phyloP scores from a whole-genome alignment of 345 rosid genomes.

The Lagerstroemia speciosa region DNA sequence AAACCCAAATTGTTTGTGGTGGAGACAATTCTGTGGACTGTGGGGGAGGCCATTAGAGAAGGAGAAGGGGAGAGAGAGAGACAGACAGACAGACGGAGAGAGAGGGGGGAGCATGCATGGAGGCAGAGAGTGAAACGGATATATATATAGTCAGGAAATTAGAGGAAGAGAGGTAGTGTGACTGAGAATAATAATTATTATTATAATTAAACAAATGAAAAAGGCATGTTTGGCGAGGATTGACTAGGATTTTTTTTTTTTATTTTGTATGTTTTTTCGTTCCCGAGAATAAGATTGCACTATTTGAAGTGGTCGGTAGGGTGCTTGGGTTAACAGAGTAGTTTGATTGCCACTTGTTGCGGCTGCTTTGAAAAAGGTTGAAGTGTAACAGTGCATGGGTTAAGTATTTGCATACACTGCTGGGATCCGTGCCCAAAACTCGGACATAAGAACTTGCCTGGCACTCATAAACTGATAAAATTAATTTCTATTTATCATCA shows the following conservation, averaged over 20 bases:
- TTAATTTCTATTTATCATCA: too few relatives aligned
- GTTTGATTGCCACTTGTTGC: not conserved
- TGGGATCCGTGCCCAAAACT: too few relatives aligned
- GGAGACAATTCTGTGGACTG: not conserved
- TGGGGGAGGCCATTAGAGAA: not conserved
- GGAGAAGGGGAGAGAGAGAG: not conserved
- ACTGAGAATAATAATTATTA: not conserved
- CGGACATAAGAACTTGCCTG: too few relatives aligned
- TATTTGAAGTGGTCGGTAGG: constrained; percentile 6
- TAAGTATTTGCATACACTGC: not conserved
- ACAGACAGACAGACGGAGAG: not conserved
- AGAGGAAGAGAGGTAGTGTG: not conserved
- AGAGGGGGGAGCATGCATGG: not conserved
- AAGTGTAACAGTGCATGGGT: not conserved
- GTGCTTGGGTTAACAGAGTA: not conserved
- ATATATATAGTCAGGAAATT: not conserved
- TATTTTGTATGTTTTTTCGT: not conserved
- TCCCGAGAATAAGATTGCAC: not conserved
- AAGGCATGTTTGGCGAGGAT: constrained; percentile 14
- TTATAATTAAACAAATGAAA: not conserved
- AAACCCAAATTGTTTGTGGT: not conserved
- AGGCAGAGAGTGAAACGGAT: not conserved
- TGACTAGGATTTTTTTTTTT: not conserved
- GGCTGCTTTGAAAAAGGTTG: not conserved
- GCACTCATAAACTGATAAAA: too few relatives aligned